phyloP scores from a whole-genome alignment of 306 rosid genomes.

The Casuarina cunninghamiana region DNA sequence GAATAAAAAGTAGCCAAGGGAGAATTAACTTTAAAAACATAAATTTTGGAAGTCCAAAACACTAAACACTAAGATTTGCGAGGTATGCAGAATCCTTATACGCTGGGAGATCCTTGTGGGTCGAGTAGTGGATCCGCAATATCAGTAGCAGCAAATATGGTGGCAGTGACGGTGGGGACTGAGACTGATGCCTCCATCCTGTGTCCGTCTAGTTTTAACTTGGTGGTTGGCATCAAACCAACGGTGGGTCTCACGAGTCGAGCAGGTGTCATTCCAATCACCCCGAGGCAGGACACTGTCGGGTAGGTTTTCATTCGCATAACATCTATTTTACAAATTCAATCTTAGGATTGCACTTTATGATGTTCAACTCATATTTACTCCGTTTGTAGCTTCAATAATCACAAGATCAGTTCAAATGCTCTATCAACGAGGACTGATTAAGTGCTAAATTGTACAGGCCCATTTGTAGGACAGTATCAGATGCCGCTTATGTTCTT shows the following conservation, averaged over 20 bases:
- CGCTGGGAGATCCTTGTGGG: slow-evolving; percentile 45
- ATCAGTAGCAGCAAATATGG: slow-evolving; percentile 68
- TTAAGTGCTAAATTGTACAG: slow-evolving; percentile 28
- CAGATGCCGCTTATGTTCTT: slow-evolving; percentile 67
- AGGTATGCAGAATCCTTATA: slow-evolving; percentile 46
- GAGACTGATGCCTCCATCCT: slow-evolving; percentile 65
- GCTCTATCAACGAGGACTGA: no score
- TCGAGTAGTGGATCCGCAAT: slow-evolving; percentile 71
- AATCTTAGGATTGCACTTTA: no score
- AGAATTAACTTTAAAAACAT: not conserved
- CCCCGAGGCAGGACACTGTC: slow-evolving; percentile 60
- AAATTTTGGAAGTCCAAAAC: no score
- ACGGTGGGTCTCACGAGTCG: slow-evolving; percentile 78
- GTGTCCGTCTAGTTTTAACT: slow-evolving; percentile 46
- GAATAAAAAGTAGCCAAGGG: no score
- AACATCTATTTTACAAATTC: no score
- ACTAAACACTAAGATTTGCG: not conserved
- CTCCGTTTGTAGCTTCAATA: not conserved
- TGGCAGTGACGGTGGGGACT: slow-evolving; percentile 48
- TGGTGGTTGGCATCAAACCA: slow-evolving; percentile 62
- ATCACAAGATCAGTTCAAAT: no score
- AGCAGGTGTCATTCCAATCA: slow-evolving; percentile 63
- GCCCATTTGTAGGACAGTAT: slow-evolving; percentile 64
- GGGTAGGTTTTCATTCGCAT: slow-evolving; percentile 40
- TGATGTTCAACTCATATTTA: no score